Evolutionary conservation across 345 rosid species (phyloP), one percentile per base, ranked within the genome.

Genomic region (Anastatica hierochuntica): DNA sequence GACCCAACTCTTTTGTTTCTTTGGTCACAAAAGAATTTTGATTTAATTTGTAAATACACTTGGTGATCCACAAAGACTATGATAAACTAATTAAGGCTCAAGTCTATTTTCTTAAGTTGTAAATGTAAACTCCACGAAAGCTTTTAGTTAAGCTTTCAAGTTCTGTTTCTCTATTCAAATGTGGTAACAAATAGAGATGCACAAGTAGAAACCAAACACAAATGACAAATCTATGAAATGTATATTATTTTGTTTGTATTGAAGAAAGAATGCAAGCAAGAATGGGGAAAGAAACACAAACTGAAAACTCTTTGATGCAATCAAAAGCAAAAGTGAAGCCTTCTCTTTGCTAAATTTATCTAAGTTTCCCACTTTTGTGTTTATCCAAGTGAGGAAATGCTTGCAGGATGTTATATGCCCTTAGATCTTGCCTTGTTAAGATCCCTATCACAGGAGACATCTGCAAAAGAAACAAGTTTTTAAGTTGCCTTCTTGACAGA

Each of bases 371-470:
- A 49, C 49, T 34, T 54, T 77, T 74, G 54, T 80, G 73, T 60
- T 64, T 75, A 48, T 61, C 81, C 68, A 83, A 58, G 53, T 81
- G 78, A 58, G 95, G 95, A 31, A 89, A 83, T 13, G 88, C 90
- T 14, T 64, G 57, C 64, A 80, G 63, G 66, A 83, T 80, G 74
- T 83, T 83, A 73, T 66, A 69, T 16, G 88, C 80, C 56, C 79
- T 74, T 36, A 90, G 63, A 59, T 90, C 95, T 72, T 86, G 94
- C 78, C 97, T 74, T 29, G 90, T 83, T 79, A 86, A 64, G 63
- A 90, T 77, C 23, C 97, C 94, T 5, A 80, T 63, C 49, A 82
- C 85, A 2, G 87, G 90, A 49, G 82, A 65, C 36, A 63, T 73
- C 97, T 85, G 73, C 73, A 59, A 60, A 19, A 49, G 14, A 35